A percentile compares a stretch with the other conserved stretches of the same genome.
Conservation (phyloP, 208 protist genomes). For the Leishmania amazonensis region DNA sequence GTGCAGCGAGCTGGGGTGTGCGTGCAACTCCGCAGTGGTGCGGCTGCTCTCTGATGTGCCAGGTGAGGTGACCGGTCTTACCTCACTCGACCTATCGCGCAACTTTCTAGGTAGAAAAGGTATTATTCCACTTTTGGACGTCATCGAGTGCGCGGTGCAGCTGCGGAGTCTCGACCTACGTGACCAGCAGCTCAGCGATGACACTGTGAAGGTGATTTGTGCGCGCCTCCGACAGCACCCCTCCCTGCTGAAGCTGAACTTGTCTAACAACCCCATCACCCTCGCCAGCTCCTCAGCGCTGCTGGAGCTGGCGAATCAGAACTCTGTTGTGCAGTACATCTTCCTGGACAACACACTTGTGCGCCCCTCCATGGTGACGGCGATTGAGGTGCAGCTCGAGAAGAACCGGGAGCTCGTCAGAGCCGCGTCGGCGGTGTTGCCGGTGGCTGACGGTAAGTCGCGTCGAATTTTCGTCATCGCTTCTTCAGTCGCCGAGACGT, state of each 20-base stretch:
- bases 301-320: slow-evolving; percentile 69
- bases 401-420: slow-evolving; percentile 41
- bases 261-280: slow-evolving; percentile 86
- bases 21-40: slow-evolving; percentile 60
- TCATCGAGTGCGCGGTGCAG: slow-evolving; percentile 58
- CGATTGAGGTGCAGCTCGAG: slow-evolving; percentile 60
- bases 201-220: slow-evolving; percentile 61
- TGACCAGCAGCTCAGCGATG: slow-evolving; percentile 61
- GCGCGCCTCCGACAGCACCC: slow-evolving; percentile 57
- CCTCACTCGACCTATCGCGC: slow-evolving; percentile 71
- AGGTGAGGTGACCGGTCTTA: slow-evolving; percentile 61
- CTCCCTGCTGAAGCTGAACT: slow-evolving; percentile 64
- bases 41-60: slow-evolving; percentile 57
- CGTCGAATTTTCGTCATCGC: neutral
- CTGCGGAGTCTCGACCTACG: slow-evolving; percentile 58
- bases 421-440: neutral
- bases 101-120: slow-evolving; percentile 89
- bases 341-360: slow-evolving; percentile 66
- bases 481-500: neutral
- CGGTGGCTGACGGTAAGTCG: neutral
- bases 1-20: slow-evolving; percentile 67
- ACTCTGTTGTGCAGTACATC: slow-evolving; percentile 66
- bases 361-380: slow-evolving; percentile 41
- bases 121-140: slow-evolving; percentile 74
- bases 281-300: slow-evolving; percentile 60